These are phyloP conservation scores for Albugo laibachii DNA, from an alignment of 352 stramenopile genomes.

Conservation along the genomic window DNA sequence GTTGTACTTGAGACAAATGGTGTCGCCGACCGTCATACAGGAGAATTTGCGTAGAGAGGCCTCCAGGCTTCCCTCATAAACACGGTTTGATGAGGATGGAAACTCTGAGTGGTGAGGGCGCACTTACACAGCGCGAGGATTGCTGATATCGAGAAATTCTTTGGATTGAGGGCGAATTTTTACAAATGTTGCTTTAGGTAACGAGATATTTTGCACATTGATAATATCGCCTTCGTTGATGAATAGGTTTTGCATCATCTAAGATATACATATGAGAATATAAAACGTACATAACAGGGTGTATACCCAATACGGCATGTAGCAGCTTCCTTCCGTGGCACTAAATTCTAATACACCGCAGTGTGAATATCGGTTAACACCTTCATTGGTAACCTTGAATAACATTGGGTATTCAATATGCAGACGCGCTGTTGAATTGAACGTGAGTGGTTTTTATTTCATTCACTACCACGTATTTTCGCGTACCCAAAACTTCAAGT, in stretches of 20 bases:
- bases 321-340: slow-evolving; percentile 92
- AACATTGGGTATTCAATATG: slow-evolving; percentile 99
- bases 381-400: slow-evolving; percentile 89
- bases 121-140: slow-evolving; percentile 93
- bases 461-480: background rate
- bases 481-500: slow-evolving; percentile 87
- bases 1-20: slow-evolving; percentile 98
- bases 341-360: slow-evolving; percentile 98
- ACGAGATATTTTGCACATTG: slow-evolving; percentile 89
- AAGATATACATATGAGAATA: background rate
- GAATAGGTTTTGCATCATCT: slow-evolving; percentile 99
- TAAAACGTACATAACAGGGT: background rate
- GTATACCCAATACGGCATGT: slow-evolving; percentile 96
- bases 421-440: slow-evolving; percentile 30
- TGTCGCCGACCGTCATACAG: slow-evolving; percentile 96
- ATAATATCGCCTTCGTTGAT: slow-evolving; percentile 86
- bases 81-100: background rate
- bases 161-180: slow-evolving; percentile 97
- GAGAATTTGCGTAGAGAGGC: slow-evolving; percentile 80
- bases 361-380: slow-evolving; percentile 82
- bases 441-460: slow-evolving; percentile 4
- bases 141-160: slow-evolving; percentile 98
- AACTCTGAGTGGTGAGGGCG: slow-evolving; percentile 38
- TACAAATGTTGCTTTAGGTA: slow-evolving; percentile 95
- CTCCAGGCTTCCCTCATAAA: slow-evolving; percentile 24